Evolutionary conservation across 2,329 filamentous ascomycete genomes (phyloP).

Genomic region (Curvularia verruculosa): DNA sequence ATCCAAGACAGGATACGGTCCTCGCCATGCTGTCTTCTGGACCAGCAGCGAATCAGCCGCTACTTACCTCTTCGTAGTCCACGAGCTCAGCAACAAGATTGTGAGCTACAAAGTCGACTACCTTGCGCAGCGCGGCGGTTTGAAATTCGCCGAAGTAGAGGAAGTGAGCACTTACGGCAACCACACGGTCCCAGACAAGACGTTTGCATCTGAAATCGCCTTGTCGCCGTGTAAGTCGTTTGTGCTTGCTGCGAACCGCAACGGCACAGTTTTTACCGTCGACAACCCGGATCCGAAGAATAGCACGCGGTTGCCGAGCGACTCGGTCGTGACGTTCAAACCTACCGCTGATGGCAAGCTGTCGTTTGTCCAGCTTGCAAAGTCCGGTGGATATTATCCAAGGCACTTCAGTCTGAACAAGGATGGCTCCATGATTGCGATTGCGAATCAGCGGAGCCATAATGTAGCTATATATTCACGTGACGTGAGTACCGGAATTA

Average conservation of each 20-base stretch:
- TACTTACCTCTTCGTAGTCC: slow-evolving; percentile 64
- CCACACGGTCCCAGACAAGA: slow-evolving; percentile 48
- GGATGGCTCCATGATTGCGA: slow-evolving; percentile 67
- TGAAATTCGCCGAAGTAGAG: slow-evolving; percentile 58
- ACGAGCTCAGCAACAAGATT: slow-evolving; percentile 65
- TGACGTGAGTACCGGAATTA: slow-evolving; percentile 63
- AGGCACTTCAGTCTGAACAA: slow-evolving; percentile 72
- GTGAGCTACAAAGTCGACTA: slow-evolving; percentile 64
- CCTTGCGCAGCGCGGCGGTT: slow-evolving; percentile 35
- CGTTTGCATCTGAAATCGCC: slow-evolving; percentile 58
- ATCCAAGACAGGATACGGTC: slow-evolving; percentile 63
- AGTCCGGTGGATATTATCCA: slow-evolving; percentile 69
- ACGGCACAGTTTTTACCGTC: slow-evolving; percentile 61
- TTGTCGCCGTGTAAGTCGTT: slow-evolving; percentile 64
- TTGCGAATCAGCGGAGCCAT: slow-evolving; percentile 67
- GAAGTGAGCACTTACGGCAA: slow-evolving; percentile 51
- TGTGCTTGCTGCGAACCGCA: slow-evolving; percentile 71
- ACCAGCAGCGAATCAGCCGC: slow-evolving; percentile 15
- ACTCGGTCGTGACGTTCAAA: slow-evolving; percentile 64
- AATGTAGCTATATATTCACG: slow-evolving; percentile 67
- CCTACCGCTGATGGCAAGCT: slow-evolving; percentile 59
- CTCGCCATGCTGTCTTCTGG: slow-evolving; percentile 69
- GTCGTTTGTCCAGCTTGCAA: slow-evolving; percentile 61
- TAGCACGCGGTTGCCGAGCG: slow-evolving; percentile 49
- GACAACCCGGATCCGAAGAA: slow-evolving; percentile 54